Percentiles rank a stretch among this genome's conserved stretches.
phyloP scores from a whole-genome alignment of 306 rosid genomes.

The Pyrus betulifolia region DNA sequence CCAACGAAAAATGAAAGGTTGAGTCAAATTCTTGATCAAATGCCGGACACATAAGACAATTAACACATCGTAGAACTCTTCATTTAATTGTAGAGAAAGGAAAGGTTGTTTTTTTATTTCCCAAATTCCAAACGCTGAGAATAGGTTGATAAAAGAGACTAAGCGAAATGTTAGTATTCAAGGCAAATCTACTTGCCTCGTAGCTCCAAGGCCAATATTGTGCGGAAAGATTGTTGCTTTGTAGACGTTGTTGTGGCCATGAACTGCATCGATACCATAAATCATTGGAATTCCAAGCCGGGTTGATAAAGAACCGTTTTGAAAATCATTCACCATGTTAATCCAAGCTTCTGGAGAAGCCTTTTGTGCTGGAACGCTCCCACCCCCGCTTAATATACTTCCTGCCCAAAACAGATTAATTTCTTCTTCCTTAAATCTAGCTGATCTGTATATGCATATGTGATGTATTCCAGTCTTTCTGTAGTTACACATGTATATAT shows the following conservation, averaged over 20 bases:
- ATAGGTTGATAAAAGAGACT: background rate
- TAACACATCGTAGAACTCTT: no score
- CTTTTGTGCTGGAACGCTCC: constrained; percentile 21
- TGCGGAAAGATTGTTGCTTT: constrained; percentile 34
- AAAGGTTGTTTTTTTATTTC: no score
- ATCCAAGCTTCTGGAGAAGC: constrained; percentile 34
- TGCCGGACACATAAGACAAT: no score
- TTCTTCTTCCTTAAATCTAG: background rate
- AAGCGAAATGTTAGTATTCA: background rate
- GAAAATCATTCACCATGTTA: constrained; percentile 29
- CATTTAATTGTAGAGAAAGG: no score
- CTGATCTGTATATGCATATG: background rate
- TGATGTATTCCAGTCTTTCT: no score
- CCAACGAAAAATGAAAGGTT: no score
- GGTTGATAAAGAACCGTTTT: constrained; percentile 26
- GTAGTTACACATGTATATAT: no score
- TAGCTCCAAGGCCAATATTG: constrained; percentile 41
- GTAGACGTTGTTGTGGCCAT: constrained; percentile 37
- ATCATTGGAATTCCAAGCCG: constrained; percentile 42
- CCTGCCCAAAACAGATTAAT: constrained; percentile 10
- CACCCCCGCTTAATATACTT: constrained; percentile 37
- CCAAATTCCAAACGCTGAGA: no score
- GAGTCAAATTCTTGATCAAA: no score
- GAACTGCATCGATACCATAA: constrained; percentile 44
- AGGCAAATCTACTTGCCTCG: constrained; percentile 20